Conservation (phyloP, 139 green algal genomes). For the Coelastrella sp. region DNA sequence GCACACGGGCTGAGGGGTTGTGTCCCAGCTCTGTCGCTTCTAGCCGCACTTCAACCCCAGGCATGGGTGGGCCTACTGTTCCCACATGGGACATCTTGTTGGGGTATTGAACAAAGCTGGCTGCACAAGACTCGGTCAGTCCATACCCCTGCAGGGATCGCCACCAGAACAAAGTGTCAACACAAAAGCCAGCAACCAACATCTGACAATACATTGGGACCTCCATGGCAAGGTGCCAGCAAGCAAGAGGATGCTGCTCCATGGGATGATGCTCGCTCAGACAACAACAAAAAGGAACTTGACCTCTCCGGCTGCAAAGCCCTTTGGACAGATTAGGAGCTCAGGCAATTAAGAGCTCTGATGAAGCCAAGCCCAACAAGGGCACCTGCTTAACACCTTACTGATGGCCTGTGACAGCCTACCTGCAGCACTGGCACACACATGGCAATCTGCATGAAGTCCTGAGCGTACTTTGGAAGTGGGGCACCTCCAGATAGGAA, state of each 20-base stretch:
- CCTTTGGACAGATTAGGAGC: too few relatives aligned
- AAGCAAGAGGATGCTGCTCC: too few relatives aligned
- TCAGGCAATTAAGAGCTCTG: too few relatives aligned
- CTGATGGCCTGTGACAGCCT: background rate
- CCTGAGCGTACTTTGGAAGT: conserved; percentile 85
- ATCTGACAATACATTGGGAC: too few relatives aligned
- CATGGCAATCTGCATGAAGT: conserved; percentile 87
- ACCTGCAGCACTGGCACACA: conserved; percentile 78
- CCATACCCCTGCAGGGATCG: conserved; percentile 81
- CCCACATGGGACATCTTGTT: conserved; percentile 25
- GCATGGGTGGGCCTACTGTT: conserved; percentile 84
- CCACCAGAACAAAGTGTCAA: background rate
- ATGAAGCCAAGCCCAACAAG: too few relatives aligned
- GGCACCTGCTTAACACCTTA: too few relatives aligned
- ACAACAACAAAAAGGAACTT: too few relatives aligned
- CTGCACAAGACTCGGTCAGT: conserved; percentile 90
- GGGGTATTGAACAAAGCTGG: conserved; percentile 75
- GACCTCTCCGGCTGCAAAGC: too few relatives aligned
- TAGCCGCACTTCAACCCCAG: conserved; percentile 52
- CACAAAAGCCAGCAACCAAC: too few relatives aligned
- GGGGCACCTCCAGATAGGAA: conserved; percentile 87
- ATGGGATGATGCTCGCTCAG: too few relatives aligned
- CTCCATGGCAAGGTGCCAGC: too few relatives aligned
- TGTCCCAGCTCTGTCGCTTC: conserved; percentile 80
- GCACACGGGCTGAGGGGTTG: conserved; percentile 45